These are phyloP conservation scores for Amphicarpaea edgeworthii DNA, from an alignment of 306 rosid genomes.

Conservation along the genomic window DNA sequence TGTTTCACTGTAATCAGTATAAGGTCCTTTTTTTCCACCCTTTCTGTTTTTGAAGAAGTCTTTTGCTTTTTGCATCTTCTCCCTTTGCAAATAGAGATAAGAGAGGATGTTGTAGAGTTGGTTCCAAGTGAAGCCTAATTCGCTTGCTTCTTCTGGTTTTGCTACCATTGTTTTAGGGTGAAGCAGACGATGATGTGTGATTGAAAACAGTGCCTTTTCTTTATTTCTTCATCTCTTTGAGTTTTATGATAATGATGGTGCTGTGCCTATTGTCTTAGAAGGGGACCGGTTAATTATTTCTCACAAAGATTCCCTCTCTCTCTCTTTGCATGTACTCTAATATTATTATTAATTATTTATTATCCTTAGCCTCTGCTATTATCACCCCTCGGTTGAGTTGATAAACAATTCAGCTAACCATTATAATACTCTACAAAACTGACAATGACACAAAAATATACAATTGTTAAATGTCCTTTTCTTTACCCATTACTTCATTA, in stretches of 20 bases:
- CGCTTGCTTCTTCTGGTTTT: constrained; percentile 54
- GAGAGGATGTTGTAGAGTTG: constrained; percentile 62
- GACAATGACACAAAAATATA: constrained; percentile 48
- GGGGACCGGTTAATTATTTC: constrained; percentile 57
- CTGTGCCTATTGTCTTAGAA: constrained; percentile 30
- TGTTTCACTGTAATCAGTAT: constrained; percentile 26
- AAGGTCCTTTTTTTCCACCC: neutral
- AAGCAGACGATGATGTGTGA: constrained; percentile 50
- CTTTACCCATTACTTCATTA: constrained; percentile 48
- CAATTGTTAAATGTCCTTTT: constrained; percentile 51
- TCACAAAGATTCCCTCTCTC: constrained; percentile 50
- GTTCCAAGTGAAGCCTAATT: constrained; percentile 50
- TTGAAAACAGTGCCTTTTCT: constrained; percentile 40
- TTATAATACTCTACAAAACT: constrained; percentile 21
- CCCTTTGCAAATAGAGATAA: constrained; percentile 63
- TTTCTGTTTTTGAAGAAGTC: constrained; percentile 18
- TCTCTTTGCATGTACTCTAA: constrained; percentile 23
- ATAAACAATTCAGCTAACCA: constrained; percentile 42
- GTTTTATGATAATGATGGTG: constrained; percentile 53
- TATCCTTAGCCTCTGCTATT: constrained; percentile 30
- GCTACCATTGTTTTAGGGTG: constrained; percentile 47
- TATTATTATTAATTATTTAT: constrained; percentile 27
- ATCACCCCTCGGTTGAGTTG: constrained; percentile 37
- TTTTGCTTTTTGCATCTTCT: constrained; percentile 36
- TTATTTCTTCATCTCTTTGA: constrained; percentile 21